Percentiles rank a stretch among this genome's conserved stretches.
Evolutionary conservation across 2,329 filamentous ascomycete species (phyloP).

Genomic region (Colletotrichum tofieldiae): DNA sequence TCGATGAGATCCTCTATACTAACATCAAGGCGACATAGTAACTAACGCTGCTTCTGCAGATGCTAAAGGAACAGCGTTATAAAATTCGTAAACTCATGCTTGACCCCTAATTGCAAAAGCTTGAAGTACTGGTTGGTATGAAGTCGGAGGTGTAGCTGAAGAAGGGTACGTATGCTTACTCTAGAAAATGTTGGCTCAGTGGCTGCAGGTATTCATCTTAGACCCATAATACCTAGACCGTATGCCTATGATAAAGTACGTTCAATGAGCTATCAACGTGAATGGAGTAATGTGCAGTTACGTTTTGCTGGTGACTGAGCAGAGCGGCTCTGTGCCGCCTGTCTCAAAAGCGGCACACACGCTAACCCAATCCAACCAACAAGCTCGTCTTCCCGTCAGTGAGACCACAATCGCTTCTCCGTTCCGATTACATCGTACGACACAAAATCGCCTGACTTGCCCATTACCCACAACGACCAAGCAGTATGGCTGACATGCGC

Average conservation of each 20-base stretch:
- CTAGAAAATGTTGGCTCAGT: not conserved
- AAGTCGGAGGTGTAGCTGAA: not conserved
- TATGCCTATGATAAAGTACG: too few species aligned
- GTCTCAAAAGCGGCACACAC: not conserved
- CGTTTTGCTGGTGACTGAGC: not conserved
- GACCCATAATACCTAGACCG: not conserved
- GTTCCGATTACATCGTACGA: constrained; percentile 37
- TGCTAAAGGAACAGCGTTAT: too few species aligned
- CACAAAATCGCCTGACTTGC: constrained; percentile 32
- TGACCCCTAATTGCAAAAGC: too few species aligned
- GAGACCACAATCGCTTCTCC: not conserved
- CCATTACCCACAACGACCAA: not conserved
- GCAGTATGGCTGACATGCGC: not conserved
- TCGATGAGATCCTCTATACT: too few species aligned
- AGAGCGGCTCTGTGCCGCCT: not conserved
- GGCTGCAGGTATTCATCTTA: not conserved
- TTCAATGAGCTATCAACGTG: too few species aligned
- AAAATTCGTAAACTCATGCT: too few species aligned
- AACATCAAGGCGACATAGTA: too few species aligned
- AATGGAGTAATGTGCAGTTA: not conserved
- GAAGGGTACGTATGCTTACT: not conserved
- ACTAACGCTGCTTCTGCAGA: too few species aligned
- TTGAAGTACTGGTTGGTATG: not conserved
- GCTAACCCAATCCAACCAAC: not conserved
- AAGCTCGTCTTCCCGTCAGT: not conserved